Conservation (phyloP, 371 early-diverging fungal species). For the Mucor lusitanicus region DNA sequence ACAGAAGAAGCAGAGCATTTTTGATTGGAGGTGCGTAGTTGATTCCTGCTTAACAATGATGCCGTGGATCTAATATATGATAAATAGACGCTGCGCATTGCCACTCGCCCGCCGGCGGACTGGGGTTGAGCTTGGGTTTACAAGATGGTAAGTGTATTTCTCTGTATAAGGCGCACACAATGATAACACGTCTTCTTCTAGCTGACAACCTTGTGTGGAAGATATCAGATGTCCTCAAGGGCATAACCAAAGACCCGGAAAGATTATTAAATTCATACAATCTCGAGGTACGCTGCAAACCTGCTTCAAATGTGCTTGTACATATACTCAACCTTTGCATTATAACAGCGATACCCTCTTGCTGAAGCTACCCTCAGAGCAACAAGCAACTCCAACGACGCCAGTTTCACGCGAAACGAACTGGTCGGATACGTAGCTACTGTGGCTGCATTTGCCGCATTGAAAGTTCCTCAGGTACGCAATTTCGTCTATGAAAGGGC, state of each 20-base stretch:
- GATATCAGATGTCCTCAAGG: conserved; percentile 36
- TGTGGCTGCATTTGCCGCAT: not conserved
- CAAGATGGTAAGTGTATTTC: conserved; percentile 36
- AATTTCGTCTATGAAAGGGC: conserved; percentile 7
- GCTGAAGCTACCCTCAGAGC: conserved; percentile 8
- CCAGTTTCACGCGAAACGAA: not conserved
- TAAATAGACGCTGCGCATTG: conserved; percentile 47
- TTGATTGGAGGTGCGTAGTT: conserved; percentile 36
- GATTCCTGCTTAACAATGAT: too few relatives aligned
- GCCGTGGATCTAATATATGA: not conserved
- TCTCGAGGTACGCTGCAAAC: conserved; percentile 24
- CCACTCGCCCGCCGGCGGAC: conserved; percentile 38
- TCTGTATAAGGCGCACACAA: too few relatives aligned
- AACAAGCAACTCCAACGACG: conserved; percentile 14
- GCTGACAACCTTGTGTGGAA: conserved; percentile 52
- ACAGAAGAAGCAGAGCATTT: conserved; percentile 32
- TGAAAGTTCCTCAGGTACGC: conserved; percentile 12
- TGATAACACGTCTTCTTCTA: conserved; percentile 4
- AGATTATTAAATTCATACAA: conserved; percentile 34
- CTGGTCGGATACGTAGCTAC: not conserved
- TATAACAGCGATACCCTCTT: conserved; percentile 16
- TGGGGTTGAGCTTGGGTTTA: conserved; percentile 42
- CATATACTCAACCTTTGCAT: not conserved
- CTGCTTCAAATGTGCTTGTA: not conserved
- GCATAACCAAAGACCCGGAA: conserved; percentile 26